Base-by-base conservation (phyloP, 371 early-diverging fungal genomes). In the Mortierella sp. region DNA sequence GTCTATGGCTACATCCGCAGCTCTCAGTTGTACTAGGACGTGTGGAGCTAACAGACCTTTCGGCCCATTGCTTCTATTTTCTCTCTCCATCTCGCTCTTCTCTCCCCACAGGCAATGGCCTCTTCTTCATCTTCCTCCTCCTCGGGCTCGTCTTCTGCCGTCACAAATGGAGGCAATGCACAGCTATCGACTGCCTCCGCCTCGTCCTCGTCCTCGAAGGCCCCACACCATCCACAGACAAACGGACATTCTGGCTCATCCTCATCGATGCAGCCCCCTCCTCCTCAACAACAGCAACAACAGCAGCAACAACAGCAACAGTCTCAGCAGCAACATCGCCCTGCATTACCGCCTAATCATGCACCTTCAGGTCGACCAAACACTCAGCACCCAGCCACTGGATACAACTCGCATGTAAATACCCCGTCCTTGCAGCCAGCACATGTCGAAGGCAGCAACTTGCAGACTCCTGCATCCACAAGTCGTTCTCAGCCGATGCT, bases 51-150 rank as follows among this genome's bases (percentile, higher is more conserved):
- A 50, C 21, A 50, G 16, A 5, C 21, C 21, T 16, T 21, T 5
- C 14, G 6, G 21, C 14, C 50, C n/a, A n/a, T n/a, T n/a, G n/a
- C n/a, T n/a, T n/a, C 50, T n/a, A 4, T 50, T 50, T n/a, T 21
- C 14, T 50, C 14, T 50, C 21, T 50, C 3, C 14, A 2, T 37
- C 37, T 3, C 37, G 3, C 37, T 37, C 9, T 9, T 37, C 37
- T 37, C 37, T 37, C 37, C n/a, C 64, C 25, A 25, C 44, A 71
- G 72, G 72, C 60, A 21, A 71, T 71, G 66, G 23, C 62, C 12
- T 44, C 69, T 48, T 25, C 53, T 3, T 62, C 63, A 23, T 44
- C 63, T 44, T 16, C 28, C 26, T 66, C 70, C 3, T 55, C 25
- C 0, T 53, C 52, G 51, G 28, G 60, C 12, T 48, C 66, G 18